These are phyloP conservation scores for Cystobasidium slooffiae DNA, from an alignment of 1,284 basidiomycete species.

Conservation along the genomic window DNA sequence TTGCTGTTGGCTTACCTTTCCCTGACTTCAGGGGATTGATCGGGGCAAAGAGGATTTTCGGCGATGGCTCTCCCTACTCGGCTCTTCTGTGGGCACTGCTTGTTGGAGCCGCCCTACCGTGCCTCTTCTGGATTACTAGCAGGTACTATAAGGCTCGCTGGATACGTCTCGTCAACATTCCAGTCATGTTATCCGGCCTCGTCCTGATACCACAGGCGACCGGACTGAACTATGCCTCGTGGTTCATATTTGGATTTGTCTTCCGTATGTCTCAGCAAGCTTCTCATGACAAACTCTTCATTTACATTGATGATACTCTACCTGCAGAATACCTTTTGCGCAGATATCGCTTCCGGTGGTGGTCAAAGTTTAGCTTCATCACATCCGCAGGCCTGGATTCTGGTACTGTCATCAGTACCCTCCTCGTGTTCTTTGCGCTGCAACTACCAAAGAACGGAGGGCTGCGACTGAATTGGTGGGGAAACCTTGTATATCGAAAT, in stretches of 20 bases:
- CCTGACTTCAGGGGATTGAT: too few relatives aligned
- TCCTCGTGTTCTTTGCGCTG: slow-evolving; percentile 85
- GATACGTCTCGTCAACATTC: slow-evolving; percentile 77
- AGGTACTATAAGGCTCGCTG: slow-evolving; percentile 70
- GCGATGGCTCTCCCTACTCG: slow-evolving; percentile 70
- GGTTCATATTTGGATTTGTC: slow-evolving; percentile 83
- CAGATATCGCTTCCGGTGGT: slow-evolving; percentile 82
- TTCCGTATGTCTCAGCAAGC: slow-evolving; percentile 65
- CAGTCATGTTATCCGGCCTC: slow-evolving; percentile 68
- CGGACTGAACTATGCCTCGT: slow-evolving; percentile 92
- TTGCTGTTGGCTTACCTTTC: too few relatives aligned
- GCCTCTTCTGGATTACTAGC: slow-evolving; percentile 80
- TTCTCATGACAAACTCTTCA: too few relatives aligned
- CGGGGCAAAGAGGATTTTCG: slow-evolving; percentile 82
- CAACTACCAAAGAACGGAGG: slow-evolving; percentile 72
- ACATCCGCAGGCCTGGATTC: slow-evolving; percentile 61
- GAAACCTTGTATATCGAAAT: slow-evolving; percentile 68
- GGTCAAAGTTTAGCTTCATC: slow-evolving; percentile 90
- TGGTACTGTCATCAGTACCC: slow-evolving; percentile 69
- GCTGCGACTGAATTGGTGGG: slow-evolving; percentile 75
- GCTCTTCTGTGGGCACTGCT: slow-evolving; percentile 77
- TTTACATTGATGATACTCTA: background rate
- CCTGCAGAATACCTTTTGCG: slow-evolving; percentile 72
- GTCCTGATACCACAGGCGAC: slow-evolving; percentile 86
- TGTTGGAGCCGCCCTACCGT: slow-evolving; percentile 75